Percentiles rank a stretch among this genome's conserved stretches.
Evolutionary conservation across 495 filamentous ascomycete genomes (phyloP).

Genomic region (Rostrohypoxylon terebratum): DNA sequence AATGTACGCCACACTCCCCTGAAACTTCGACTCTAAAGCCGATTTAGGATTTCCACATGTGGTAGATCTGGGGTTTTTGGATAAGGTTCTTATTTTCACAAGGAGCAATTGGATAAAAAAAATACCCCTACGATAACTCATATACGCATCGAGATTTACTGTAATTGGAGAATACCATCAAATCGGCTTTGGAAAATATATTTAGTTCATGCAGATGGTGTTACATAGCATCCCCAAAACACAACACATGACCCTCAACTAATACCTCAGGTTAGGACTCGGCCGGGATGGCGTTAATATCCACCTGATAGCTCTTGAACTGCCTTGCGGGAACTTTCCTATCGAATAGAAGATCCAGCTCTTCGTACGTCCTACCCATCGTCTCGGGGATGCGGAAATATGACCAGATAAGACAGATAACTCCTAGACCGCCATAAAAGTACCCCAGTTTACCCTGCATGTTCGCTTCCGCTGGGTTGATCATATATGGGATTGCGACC

Average conservation of each 20-base stretch:
- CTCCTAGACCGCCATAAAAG: conserved; percentile 70
- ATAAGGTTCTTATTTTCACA: too few species aligned
- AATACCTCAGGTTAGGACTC: too few species aligned
- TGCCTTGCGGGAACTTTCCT: conserved; percentile 66
- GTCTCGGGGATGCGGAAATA: conserved; percentile 72
- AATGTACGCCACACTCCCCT: too few species aligned
- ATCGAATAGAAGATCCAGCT: conserved; percentile 65
- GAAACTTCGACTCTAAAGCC: too few species aligned
- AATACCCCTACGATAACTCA: too few species aligned
- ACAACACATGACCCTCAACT: background rate
- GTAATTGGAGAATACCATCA: too few species aligned
- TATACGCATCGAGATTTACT: too few species aligned
- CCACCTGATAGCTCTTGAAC: conserved; percentile 51
- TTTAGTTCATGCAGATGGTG: background rate
- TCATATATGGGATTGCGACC: conserved; percentile 73
- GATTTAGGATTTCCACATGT: too few species aligned
- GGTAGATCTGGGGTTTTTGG: too few species aligned
- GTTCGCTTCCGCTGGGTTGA: conserved; percentile 73
- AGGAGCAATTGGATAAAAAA: too few species aligned
- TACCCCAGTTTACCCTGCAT: conserved; percentile 75
- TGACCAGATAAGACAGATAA: conserved; percentile 57
- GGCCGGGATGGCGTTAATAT: too few species aligned
- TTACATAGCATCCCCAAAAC: background rate
- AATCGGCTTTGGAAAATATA: too few species aligned
- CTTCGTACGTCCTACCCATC: conserved; percentile 68